These are phyloP conservation scores for Coemansia sp. DNA, from an alignment of 192 early-diverging fungal species.

Conservation along the genomic window DNA sequence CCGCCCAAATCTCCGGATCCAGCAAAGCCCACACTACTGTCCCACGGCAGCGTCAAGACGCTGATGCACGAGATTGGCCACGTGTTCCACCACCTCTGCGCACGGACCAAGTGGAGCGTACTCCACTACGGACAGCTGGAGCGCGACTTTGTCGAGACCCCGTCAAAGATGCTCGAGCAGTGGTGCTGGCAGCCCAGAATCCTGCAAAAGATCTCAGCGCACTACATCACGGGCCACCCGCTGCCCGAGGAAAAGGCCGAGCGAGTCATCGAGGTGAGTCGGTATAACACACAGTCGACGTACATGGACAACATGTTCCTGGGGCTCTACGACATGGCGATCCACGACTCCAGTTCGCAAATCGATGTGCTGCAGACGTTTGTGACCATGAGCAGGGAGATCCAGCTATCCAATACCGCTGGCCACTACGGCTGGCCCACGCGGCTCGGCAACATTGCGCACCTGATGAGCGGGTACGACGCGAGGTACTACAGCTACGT, in stretches of 20 bases:
- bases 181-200: constrained; percentile 64
- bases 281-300: constrained; percentile 61
- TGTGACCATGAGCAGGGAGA: constrained; percentile 49
- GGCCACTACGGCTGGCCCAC: constrained; percentile 41
- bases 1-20: constrained; percentile 52
- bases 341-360: constrained; percentile 58
- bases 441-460: constrained; percentile 52
- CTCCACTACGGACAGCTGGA: constrained; percentile 68
- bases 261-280: constrained; percentile 60
- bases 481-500: constrained; percentile 76
- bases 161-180: constrained; percentile 83
- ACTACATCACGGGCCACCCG: constrained; percentile 63
- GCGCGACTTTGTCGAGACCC: constrained; percentile 79
- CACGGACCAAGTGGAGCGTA: constrained; percentile 60
- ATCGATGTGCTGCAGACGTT: constrained; percentile 31
- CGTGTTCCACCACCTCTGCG: constrained; percentile 61
- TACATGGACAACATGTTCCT: constrained; percentile 69
- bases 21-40: constrained; percentile 62
- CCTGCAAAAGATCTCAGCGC: constrained; percentile 55
- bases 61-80: constrained; percentile 80
- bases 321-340: constrained; percentile 65
- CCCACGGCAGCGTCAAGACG: constrained; percentile 70
- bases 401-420: constrained; percentile 37
- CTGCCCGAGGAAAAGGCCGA: constrained; percentile 65
- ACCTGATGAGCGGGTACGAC: constrained; percentile 75